Evolutionary conservation across 2,329 filamentous ascomycete genomes (phyloP).

Genomic region (Monosporascus sp.): DNA sequence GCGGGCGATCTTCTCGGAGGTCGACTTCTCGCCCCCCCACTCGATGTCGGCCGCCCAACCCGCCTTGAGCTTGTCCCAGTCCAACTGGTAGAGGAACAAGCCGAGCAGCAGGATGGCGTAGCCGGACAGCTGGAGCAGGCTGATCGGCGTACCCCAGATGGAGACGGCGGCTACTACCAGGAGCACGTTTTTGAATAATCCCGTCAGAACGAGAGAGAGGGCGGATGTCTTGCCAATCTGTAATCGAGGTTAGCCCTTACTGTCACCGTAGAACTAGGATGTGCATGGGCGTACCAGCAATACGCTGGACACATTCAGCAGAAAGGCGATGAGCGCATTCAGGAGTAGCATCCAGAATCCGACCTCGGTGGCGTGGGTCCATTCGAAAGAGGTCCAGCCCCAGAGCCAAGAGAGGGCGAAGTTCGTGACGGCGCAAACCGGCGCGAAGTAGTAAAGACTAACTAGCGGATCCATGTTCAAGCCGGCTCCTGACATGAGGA

Average conservation of each 20-base stretch:
- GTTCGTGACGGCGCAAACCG: conserved; percentile 79
- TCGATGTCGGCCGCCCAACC: background rate
- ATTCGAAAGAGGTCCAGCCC: conserved; percentile 13
- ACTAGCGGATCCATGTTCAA: conserved; percentile 86
- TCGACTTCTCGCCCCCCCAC: background rate
- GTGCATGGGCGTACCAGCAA: conserved; percentile 61
- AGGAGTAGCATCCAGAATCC: conserved; percentile 62
- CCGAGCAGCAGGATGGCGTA: conserved; percentile 64
- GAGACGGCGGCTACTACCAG: conserved; percentile 71
- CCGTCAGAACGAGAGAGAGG: conserved; percentile 77
- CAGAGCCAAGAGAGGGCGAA: conserved; percentile 43
- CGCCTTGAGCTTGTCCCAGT: conserved; percentile 9
- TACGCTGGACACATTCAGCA: conserved; percentile 80
- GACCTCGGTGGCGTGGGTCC: conserved; percentile 62
- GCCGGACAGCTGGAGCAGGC: conserved; percentile 67
- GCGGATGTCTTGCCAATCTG: conserved; percentile 86
- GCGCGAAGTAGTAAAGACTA: conserved; percentile 85
- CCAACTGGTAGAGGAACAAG: conserved; percentile 44
- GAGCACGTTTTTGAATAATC: conserved; percentile 84
- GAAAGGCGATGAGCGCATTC: conserved; percentile 75
- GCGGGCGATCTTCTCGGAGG: background rate
- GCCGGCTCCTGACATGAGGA: conserved; percentile 69
- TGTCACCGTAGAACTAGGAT: background rate
- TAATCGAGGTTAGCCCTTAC: background rate
- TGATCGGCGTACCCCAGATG: conserved; percentile 71